Conservation (phyloP, 257 asterid species). For the Solanum paucissectum region DNA sequence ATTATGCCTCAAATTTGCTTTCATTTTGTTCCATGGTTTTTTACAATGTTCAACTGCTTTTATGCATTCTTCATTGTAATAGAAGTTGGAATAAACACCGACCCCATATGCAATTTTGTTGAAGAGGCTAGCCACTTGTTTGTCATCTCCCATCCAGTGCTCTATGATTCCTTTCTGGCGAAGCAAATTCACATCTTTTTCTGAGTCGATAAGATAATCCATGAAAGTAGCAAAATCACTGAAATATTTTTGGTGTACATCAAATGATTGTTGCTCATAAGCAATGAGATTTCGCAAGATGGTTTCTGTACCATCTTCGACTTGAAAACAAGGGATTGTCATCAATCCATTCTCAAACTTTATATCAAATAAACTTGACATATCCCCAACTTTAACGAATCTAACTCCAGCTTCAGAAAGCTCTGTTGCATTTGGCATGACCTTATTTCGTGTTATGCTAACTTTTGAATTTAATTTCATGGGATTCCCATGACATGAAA, state of each 20-base stretch:
- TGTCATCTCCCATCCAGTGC: neutral
- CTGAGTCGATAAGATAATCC: constrained; percentile 1
- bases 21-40: neutral
- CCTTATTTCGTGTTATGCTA: neutral
- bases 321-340: neutral
- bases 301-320: constrained; percentile 3
- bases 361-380: constrained; percentile 1
- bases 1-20: constrained; percentile 6
- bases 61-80: no score
- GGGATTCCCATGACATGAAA: neutral
- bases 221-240: constrained; percentile 2
- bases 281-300: constrained; percentile 7
- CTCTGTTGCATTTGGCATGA: neutral
- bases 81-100: neutral
- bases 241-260: neutral
- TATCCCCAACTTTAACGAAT: neutral
- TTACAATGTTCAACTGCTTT: neutral
- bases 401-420: constrained; percentile 1
- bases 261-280: constrained; percentile 1
- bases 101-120: neutral
- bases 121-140: neutral
- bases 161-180: neutral
- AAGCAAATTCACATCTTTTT: neutral
- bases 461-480: no score
- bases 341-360: neutral